Percentiles rank a stretch among this genome's conserved stretches.
Conservation (phyloP, 139 green algal genomes). For the Chlorella sp. region DNA sequence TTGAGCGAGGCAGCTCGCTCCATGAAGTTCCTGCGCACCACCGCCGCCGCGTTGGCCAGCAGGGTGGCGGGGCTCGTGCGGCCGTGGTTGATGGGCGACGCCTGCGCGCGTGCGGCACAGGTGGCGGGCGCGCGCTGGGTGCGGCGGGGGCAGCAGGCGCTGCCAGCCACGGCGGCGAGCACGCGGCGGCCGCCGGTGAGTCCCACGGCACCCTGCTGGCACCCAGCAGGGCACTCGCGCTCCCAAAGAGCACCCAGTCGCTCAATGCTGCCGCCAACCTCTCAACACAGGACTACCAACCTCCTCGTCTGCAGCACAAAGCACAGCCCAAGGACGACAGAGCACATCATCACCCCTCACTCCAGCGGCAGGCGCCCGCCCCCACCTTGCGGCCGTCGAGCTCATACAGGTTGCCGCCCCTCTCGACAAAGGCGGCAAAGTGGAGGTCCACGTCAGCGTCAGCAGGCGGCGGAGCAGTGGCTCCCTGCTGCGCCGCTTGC, state of each 20-base stretch:
- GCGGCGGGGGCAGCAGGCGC: neutral
- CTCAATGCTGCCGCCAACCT: neutral
- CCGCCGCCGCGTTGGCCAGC: slow-evolving; percentile 61
- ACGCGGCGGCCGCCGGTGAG: neutral
- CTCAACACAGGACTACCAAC: neutral
- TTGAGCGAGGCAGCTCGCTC: slow-evolving; percentile 43
- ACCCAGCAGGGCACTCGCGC: no score
- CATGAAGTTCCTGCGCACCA: slow-evolving; percentile 68
- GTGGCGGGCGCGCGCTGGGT: neutral
- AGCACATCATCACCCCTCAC: neutral
- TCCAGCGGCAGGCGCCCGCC: neutral
- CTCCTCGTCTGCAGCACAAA: neutral
- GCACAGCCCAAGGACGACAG: neutral
- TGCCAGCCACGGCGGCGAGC: neutral
- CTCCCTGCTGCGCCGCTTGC: slow-evolving; percentile 69
- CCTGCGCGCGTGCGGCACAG: neutral
- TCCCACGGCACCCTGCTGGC: neutral
- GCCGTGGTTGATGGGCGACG: slow-evolving; percentile 73
- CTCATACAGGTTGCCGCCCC: slow-evolving; percentile 75
- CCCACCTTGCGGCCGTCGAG: slow-evolving; percentile 78
- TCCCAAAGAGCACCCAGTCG: neutral
- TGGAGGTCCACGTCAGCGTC: slow-evolving; percentile 86
- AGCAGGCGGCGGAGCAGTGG: slow-evolving; percentile 59
- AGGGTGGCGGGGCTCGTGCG: slow-evolving; percentile 55
- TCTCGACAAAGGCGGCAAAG: slow-evolving; percentile 85